A percentile compares a stretch with the other conserved stretches of the same genome.
Conservation (phyloP, 257 asterid species). For the Pogostemon cablin region DNA sequence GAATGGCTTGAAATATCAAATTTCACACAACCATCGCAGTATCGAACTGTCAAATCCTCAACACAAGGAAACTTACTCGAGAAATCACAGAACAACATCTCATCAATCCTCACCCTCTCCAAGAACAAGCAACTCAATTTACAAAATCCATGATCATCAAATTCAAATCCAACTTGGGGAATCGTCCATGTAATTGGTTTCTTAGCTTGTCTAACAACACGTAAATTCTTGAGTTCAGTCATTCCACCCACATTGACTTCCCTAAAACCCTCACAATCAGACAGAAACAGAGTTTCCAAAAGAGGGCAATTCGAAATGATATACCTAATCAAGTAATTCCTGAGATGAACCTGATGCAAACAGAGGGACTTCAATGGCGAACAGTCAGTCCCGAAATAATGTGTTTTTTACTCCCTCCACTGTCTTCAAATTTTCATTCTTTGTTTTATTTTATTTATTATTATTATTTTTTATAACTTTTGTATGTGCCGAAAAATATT, state of each 20-base stretch:
- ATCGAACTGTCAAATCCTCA: slow-evolving; percentile 5
- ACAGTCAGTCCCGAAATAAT: neutral
- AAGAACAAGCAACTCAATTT: slow-evolving; percentile 4
- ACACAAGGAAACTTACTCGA: slow-evolving; percentile 11
- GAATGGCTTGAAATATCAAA: slow-evolving; percentile 18
- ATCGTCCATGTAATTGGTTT: neutral
- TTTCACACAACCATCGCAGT: neutral
- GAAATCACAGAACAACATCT: slow-evolving; percentile 11
- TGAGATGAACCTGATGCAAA: neutral
- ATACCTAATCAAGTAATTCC: neutral
- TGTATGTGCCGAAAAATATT: too few relatives aligned
- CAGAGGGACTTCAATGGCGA: neutral
- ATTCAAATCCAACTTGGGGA: neutral
- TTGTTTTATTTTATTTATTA: too few relatives aligned
- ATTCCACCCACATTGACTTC: slow-evolving; percentile 5
- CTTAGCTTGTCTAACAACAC: too few relatives aligned
- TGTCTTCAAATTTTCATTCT: too few relatives aligned
- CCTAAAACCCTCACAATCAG: neutral
- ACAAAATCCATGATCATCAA: neutral
- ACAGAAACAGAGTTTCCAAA: slow-evolving; percentile 19
- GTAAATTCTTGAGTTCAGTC: neutral
- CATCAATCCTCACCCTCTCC: neutral
- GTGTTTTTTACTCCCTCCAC: too few relatives aligned
- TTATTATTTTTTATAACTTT: too few relatives aligned
- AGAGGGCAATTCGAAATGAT: slow-evolving; percentile 26